Conservation (phyloP, 2,329 filamentous ascomycete genomes). For the Lizonia empirigonia region DNA sequence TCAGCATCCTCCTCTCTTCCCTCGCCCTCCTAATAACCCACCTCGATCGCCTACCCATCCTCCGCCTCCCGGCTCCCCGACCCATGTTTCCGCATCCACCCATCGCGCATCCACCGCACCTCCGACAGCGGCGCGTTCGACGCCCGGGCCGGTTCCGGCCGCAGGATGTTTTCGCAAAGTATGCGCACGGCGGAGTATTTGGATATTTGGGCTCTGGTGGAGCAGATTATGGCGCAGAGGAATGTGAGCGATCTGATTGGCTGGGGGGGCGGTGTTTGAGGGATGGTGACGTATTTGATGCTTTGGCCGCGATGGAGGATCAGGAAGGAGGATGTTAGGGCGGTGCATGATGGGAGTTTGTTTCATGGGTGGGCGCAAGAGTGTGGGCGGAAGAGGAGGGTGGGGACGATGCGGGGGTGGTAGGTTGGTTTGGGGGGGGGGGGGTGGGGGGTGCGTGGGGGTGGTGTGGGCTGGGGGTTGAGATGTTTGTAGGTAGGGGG, state of each 20-base stretch:
- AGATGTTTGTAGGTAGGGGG: no score
- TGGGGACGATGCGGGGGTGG: conserved; percentile 10
- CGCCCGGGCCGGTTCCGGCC: conserved; percentile 52
- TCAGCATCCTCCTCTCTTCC: conserved; percentile 51
- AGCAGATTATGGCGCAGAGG: conserved; percentile 51
- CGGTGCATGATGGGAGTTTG: conserved; percentile 60
- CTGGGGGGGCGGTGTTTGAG: conserved; percentile 54
- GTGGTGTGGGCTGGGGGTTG: no score
- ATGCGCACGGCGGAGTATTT: conserved; percentile 48
- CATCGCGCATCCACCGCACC: conserved; percentile 50
- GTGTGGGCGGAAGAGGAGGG: conserved; percentile 10
- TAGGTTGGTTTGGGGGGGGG: no score
- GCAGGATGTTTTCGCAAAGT: conserved; percentile 57
- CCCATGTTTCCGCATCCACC: conserved; percentile 51
- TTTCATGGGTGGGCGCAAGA: conserved; percentile 46
- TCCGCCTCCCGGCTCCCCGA: conserved; percentile 51
- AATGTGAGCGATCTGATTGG: conserved; percentile 52
- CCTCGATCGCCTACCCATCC: conserved; percentile 57
- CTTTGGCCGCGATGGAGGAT: conserved; percentile 63
- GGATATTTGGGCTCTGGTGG: conserved; percentile 47
- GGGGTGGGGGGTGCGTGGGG: no score
- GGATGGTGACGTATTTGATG: conserved; percentile 58
- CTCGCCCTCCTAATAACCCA: conserved; percentile 57
- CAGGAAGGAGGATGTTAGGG: conserved; percentile 63
- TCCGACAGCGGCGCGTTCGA: conserved; percentile 53